Base-by-base conservation (phyloP, 805 yeast genomes). In the Yarrowia phangngaensis region DNA sequence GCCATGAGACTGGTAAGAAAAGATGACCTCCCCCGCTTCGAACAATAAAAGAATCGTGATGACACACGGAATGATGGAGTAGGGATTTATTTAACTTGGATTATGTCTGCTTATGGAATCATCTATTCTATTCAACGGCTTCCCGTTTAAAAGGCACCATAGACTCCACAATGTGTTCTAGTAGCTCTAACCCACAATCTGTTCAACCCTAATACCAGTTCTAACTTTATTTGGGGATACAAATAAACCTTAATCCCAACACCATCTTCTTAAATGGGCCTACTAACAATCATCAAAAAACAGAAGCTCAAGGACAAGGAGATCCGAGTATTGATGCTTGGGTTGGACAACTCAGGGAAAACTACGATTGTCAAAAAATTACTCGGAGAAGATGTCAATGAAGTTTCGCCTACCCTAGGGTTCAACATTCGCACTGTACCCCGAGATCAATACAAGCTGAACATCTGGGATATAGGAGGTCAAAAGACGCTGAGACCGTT, bases 301-400 rank as follows among this genome's bases (percentile, higher is more conserved):
- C 95, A 86, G 60, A 82, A 86, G 66, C 69, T 76, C 30, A 87
- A 85, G 62, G 95, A 86, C 56, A 70, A 72, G 49, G 95, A 88
- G 62, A 66, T 84, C 24, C 69, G 96, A 16, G 73, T 87, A 19
- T 69, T 90, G 16, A 71, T 85, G 51, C 72, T 89, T 9, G 97
- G 97, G 0, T 74, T 89, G 3, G 97, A 89, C 61, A 87, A 86
- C 63, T 76, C 95, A 0, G 97, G 97, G 2, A 89, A 89, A 63
- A 84, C 96, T 2, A 84, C 96, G 0, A 75, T 90, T 2, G 81
- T 88, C 16, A 79, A 79, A 51, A 60, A 69, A 14, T 60, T 85
- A 12, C 68, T 82, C 26, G 62, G 65, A 54, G 68, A 72, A 54
- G 78, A 78, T 52, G 70, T 74, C 6, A 57, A 62, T 6, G 68